Conservation (phyloP, 768 basidiomycete species). For the Gautieria morchelliformis region DNA sequence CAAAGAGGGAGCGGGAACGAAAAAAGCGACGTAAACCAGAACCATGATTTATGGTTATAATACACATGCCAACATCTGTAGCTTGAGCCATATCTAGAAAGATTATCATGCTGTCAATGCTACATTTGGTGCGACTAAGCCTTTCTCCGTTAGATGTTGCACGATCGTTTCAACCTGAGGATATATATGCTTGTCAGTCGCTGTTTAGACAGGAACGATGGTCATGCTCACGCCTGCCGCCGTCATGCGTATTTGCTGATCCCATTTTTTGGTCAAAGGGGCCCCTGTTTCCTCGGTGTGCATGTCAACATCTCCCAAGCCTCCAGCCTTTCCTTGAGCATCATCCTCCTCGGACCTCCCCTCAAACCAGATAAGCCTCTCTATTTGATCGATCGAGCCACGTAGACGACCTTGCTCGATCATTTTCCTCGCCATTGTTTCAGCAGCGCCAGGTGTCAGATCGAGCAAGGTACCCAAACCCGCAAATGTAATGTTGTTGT, state of each 20-base stretch:
- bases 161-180: slow-evolving; percentile 75
- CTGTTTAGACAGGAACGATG: not conserved
- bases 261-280: slow-evolving; percentile 92
- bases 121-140: slow-evolving; percentile 35
- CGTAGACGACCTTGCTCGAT: slow-evolving; percentile 93
- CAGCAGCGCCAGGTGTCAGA: slow-evolving; percentile 84
- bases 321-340: slow-evolving; percentile 90
- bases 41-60: slow-evolving; percentile 8
- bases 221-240: slow-evolving; percentile 63
- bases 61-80: not conserved
- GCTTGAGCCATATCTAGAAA: slow-evolving; percentile 2
- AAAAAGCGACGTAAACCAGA: slow-evolving; percentile 59
- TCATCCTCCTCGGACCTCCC: slow-evolving; percentile 79
- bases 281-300: slow-evolving; percentile 82
- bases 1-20: slow-evolving; percentile 83
- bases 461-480: slow-evolving; percentile 89
- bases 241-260: slow-evolving; percentile 81
- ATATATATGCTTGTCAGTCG: not conserved
- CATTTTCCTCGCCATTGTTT: slow-evolving; percentile 97
- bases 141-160: slow-evolving; percentile 68
- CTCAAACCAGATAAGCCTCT: slow-evolving; percentile 91
- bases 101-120: slow-evolving; percentile 15
- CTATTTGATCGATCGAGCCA: slow-evolving; percentile 93
- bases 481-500: slow-evolving; percentile 92
- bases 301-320: slow-evolving; percentile 79